phyloP scores from a whole-genome alignment of 2,329 filamentous ascomycete species.

The Penicillium sp. region DNA sequence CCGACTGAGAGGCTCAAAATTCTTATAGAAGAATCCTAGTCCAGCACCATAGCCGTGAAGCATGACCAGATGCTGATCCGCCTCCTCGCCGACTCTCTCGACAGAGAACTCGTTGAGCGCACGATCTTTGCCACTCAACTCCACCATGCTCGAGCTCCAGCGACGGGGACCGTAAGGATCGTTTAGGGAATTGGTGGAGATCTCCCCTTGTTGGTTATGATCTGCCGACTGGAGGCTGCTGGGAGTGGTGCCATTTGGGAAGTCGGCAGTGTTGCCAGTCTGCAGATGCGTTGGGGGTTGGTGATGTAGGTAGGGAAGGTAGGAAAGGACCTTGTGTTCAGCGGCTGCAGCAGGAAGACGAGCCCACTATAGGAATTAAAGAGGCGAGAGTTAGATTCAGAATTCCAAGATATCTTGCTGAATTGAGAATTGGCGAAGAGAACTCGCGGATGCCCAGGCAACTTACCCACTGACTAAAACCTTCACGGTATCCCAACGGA shows the following conservation, averaged over 20 bases:
- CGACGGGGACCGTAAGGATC: conserved; percentile 84
- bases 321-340: conserved; percentile 85
- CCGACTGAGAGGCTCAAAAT: conserved; percentile 86
- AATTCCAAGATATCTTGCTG: no score
- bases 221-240: conserved; percentile 42
- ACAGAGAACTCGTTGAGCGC: conserved; percentile 92
- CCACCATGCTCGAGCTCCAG: conserved; percentile 85
- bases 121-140: conserved; percentile 81
- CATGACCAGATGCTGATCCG: conserved; percentile 89
- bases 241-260: conserved; percentile 27
- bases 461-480: conserved; percentile 86
- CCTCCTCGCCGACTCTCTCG: conserved; percentile 76
- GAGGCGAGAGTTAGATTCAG: no score
- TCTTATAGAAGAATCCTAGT: conserved; percentile 97
- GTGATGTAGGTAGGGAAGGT: conserved; percentile 77
- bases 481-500: conserved; percentile 88
- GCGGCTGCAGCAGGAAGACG: conserved; percentile 79
- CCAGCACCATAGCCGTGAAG: conserved; percentile 96
- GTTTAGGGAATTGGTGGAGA: conserved; percentile 53
- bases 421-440: background rate
- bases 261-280: conserved; percentile 53
- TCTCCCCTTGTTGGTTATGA: conserved; percentile 47
- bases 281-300: conserved; percentile 69
- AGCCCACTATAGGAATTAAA: conserved; percentile 74
- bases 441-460: conserved; percentile 4